Evolutionary conservation across 2,329 filamentous ascomycete species (phyloP).

Genomic region (Penicillium sp.): DNA sequence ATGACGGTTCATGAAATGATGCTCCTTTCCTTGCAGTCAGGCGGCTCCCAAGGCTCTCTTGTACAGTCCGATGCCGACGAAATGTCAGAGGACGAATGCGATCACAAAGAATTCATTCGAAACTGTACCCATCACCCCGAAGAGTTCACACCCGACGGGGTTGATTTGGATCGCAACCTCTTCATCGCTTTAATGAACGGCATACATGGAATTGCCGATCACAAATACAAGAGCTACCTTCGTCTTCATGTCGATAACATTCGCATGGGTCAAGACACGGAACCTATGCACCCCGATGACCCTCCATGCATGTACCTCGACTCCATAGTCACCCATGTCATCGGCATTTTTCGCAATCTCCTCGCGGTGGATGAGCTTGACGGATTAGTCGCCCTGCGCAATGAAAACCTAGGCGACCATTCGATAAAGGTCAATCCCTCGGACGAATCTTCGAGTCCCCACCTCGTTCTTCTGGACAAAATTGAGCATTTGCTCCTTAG

Average conservation of each 20-base stretch:
- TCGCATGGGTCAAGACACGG: conserved; percentile 34
- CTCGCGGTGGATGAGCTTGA: conserved; percentile 42
- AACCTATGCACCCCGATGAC: conserved; percentile 38
- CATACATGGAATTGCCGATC: conserved; percentile 40
- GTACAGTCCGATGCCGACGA: conserved; percentile 24
- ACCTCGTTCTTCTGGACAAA: conserved; percentile 34
- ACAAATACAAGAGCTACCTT: conserved; percentile 40
- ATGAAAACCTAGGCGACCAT: conserved; percentile 22
- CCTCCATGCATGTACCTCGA: conserved; percentile 41
- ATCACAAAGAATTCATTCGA: conserved; percentile 22
- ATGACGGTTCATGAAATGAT: conserved; percentile 50
- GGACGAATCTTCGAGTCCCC: conserved; percentile 6
- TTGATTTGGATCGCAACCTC: conserved; percentile 44
- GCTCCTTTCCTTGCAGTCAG: conserved; percentile 35
- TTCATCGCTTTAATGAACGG: conserved; percentile 49
- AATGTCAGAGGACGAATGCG: conserved; percentile 16
- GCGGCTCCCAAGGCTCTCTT: conserved; percentile 23
- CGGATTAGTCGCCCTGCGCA: conserved; percentile 35
- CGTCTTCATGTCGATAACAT: conserved; percentile 40
- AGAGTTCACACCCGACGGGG: conserved; percentile 41
- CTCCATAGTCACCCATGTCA: conserved; percentile 41
- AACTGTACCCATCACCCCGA: conserved; percentile 33
- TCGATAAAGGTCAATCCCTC: conserved; percentile 13
- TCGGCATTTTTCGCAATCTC: conserved; percentile 47
- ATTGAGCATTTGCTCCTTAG: conserved; percentile 42